Conservation (phyloP, 148 eudicot genomes). For the Arbutus unedo region DNA sequence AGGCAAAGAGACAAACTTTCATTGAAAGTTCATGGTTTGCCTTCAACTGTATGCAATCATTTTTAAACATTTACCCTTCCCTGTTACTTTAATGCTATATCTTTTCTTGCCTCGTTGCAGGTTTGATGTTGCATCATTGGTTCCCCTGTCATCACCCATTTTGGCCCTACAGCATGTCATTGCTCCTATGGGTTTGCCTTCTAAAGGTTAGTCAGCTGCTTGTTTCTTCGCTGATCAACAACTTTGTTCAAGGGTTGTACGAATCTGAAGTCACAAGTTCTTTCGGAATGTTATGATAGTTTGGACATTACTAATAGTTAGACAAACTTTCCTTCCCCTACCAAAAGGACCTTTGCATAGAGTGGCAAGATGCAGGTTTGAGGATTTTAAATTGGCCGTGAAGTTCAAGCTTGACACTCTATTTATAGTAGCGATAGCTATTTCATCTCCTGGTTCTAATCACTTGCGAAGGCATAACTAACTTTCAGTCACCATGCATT, state of each 20-base stretch:
- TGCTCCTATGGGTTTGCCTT: constrained; percentile 41
- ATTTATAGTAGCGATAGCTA: not conserved
- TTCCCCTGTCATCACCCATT: constrained; percentile 75
- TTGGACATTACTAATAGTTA: not conserved
- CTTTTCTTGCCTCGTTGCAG: constrained; percentile 40
- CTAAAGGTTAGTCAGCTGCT: constrained; percentile 45
- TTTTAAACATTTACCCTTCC: constrained; percentile 10
- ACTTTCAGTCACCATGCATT: not conserved
- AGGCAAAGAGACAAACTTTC: constrained; percentile 22
- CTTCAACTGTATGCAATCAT: not conserved
- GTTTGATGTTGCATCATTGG: constrained; percentile 89
- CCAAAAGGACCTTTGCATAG: not conserved
- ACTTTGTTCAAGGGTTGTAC: not conserved
- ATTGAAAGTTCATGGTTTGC: not conserved
- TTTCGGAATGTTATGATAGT: not conserved
- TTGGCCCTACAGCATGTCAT: constrained; percentile 76
- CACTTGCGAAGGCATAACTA: not conserved
- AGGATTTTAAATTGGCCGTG: not conserved
- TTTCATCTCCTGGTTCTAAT: not conserved
- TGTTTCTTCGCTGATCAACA: not conserved
- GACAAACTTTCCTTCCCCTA: not conserved
- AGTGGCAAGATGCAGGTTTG: constrained; percentile 7
- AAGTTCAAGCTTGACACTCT: not conserved
- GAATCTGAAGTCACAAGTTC: not conserved
- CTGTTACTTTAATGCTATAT: constrained; percentile 10